Conservation (phyloP, 176 grass and related monocot genomes). For the Phyllostachys edulis region DNA sequence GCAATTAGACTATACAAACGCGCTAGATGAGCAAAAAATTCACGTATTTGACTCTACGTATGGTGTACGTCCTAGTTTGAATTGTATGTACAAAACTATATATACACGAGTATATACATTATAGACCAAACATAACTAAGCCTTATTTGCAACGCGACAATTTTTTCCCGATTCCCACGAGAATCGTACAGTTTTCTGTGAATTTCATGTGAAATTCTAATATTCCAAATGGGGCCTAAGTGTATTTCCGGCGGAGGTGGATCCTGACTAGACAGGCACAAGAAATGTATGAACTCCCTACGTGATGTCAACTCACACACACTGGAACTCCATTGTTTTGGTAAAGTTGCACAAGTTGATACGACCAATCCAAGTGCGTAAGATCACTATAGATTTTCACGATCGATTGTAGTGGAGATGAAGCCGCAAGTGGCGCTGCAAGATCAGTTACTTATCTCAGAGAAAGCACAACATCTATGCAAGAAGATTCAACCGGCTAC, state of each 20-base stretch:
- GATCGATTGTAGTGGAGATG: background rate
- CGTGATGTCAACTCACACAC: background rate
- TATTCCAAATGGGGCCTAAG: background rate
- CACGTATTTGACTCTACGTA: too few species aligned
- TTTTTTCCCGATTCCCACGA: too few species aligned
- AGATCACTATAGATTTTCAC: background rate
- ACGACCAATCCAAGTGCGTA: background rate
- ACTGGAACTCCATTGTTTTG: background rate
- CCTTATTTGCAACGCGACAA: too few species aligned
- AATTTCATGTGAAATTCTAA: too few species aligned
- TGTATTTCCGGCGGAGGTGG: background rate
- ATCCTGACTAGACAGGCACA: background rate
- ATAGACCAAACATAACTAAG: too few species aligned
- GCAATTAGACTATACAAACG: too few species aligned
- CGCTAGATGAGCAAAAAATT: too few species aligned
- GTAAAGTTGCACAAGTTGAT: background rate
- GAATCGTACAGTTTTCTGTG: too few species aligned
- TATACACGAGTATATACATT: too few species aligned
- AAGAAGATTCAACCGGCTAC: background rate
- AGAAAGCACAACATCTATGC: background rate
- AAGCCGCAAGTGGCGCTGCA: background rate
- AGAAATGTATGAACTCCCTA: background rate
- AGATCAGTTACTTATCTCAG: background rate
- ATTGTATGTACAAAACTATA: too few species aligned
- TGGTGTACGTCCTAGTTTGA: too few species aligned